Evolutionary conservation across 495 filamentous ascomycete genomes (phyloP).

Genomic region (Recurvomyces mirabilis): DNA sequence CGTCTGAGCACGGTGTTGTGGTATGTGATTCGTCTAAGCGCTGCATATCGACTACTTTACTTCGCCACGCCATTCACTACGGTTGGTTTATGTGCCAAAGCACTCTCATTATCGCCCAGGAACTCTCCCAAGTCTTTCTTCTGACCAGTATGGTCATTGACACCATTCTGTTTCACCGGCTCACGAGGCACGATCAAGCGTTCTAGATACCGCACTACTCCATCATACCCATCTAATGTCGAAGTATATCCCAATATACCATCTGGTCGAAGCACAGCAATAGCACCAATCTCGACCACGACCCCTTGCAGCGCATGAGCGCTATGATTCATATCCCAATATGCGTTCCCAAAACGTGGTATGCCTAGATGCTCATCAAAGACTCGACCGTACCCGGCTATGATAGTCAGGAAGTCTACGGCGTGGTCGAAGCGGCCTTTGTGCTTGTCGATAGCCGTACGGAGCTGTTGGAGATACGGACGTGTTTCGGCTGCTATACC

Average conservation of each 20-base stretch:
- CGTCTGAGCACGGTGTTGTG: no score
- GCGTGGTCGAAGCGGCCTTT: neutral
- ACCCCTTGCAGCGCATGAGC: neutral
- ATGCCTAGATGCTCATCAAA: slow-evolving; percentile 6
- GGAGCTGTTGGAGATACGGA: neutral
- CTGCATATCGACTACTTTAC: no score
- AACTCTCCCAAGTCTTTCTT: neutral
- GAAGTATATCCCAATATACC: slow-evolving; percentile 1
- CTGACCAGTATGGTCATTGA: neutral
- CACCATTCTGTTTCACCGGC: no score
- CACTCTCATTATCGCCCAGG: neutral
- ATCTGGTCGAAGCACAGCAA: slow-evolving; percentile 4
- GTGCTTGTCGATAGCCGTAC: neutral
- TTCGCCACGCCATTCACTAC: no score
- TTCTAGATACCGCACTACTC: neutral
- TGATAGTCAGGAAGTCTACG: slow-evolving; percentile 1
- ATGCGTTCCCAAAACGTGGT: neutral
- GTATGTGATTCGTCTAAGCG: no score
- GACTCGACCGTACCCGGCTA: neutral
- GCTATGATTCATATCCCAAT: slow-evolving; percentile 1
- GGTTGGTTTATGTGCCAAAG: no score
- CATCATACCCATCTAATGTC: neutral
- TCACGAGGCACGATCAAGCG: slow-evolving; percentile 4
- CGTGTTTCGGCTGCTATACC: neutral
- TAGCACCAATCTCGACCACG: neutral